Evolutionary conservation across 169 alveolate species (phyloP), one percentile per base, ranked within the genome.

Genomic region (Eimeria sp.): DNA sequence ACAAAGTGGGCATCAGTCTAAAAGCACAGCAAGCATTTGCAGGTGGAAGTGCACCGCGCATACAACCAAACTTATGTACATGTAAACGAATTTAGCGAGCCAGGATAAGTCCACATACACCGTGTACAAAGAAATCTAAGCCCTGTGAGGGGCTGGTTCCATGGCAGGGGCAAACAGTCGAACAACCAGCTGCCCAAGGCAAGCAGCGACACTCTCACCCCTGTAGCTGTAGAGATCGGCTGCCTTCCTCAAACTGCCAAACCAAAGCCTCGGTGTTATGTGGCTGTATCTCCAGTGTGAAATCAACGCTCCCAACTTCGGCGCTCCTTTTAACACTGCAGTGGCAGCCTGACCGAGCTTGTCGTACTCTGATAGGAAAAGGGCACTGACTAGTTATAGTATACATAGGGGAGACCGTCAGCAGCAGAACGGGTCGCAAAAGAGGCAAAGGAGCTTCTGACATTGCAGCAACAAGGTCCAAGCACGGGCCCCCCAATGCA

Each of bases 361-460:
- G 91, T 43, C 80, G 91, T 11, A 85, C 78, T 85, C 91, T 85
- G 46, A 85, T 56, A 0, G 91, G 91, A n/a, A 85, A 85, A 30
- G 46, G 62, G 27, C 91, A 85, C 8, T 60, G 80, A 60, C 46
- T 85, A 13, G 91, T 85, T 85, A 85, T 43, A 9, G 91, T 85
- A 62, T 85, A 85, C 62, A 85, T 20, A 13, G 91, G 91, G n/a
- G 91, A 49, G 23, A 85, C n/a, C 58, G 91, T 85, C 49, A 85
- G 66, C 58, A 85, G 23, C 64, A 85, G 62, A 10, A 85, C 91
- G 20, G 91, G 91, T 52, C 91, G 91, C 30, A 85, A 49, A 37
- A 85, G 91, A 2, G 91, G 91, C 43, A 85, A n/a, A 8, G 78
- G 78, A 30, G 91, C 91, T 68, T 85, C 77, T 0, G 46, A 37